Evolutionary conservation across 192 early-diverging fungal genomes (phyloP), one percentile per base, ranked within the genome.

Genomic region (Coemansia sp.): DNA sequence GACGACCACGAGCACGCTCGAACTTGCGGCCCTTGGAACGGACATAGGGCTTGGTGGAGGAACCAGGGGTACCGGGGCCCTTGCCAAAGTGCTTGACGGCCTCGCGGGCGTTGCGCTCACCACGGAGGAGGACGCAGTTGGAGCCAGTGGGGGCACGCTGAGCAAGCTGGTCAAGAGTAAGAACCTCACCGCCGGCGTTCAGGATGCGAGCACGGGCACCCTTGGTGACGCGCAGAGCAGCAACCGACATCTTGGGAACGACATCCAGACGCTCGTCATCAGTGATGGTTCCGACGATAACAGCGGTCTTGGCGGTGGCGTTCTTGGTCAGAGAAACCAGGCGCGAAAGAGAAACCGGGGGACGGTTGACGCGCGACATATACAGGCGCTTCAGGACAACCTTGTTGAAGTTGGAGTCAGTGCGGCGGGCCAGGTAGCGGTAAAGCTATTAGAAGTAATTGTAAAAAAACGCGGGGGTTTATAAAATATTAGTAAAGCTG

Each of bases 21-120:
- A 97, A 97, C 93, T 99, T 99, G 88, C 98, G 92, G 69, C 98
- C 98, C 93, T 98, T 98, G 86, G 93, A 94, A 76, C 91, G 89
- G 80, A 98, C 91, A 84, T 94, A 97, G 69, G 98, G 98, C 89
- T 89, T 90, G 85, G 89, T 79, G 51, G 49, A 50, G 85, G 78
- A 82, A 59, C 73, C 71, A 77, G 92, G 90, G 56, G 84, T 85
- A 76, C 92, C 92, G 33, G 92, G 89, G 56, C 79, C 87, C 32
- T 51, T 48, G 62, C 97, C 97, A 75, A 99, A 99, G 90, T 99
- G 97, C 93, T 96, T 99, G 83, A 95, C 91, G 76, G 96, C 94
- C 86, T 98, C 95, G 76, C 97, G 92, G 69, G 91, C 80, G 85
- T 88, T 96, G 85, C 91, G 92, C 82, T 89, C 85, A 72, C 97